A percentile compares a stretch with the other conserved stretches of the same genome.
These are phyloP conservation scores for Termitomyces heimii DNA, from an alignment of 768 basidiomycete genomes.

Conservation along the genomic window DNA sequence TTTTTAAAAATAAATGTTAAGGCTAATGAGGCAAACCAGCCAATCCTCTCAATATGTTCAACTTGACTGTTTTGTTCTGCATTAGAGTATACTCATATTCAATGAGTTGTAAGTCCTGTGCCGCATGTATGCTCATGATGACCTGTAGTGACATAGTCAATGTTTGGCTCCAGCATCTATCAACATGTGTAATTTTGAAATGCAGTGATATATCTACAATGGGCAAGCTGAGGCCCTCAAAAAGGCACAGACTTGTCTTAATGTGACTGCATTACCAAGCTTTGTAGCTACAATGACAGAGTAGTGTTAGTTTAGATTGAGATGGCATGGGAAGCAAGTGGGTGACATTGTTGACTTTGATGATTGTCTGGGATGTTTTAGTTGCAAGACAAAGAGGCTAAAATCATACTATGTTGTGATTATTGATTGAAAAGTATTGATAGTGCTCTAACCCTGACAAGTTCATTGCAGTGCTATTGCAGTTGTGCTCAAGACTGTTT, in stretches of 20 bases:
- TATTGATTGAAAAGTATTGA: slow-evolving; percentile 35
- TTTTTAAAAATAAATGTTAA: too few relatives aligned
- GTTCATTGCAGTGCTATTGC: slow-evolving; percentile 9
- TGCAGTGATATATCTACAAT: too few relatives aligned
- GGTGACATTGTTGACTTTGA: slow-evolving; percentile 1
- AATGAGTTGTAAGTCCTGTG: too few relatives aligned
- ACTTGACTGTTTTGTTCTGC: too few relatives aligned
- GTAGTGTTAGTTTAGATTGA: neutral
- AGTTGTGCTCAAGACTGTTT: neutral
- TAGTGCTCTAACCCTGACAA: slow-evolving; percentile 29
- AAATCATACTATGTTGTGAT: slow-evolving; percentile 30
- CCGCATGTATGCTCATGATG: too few relatives aligned
- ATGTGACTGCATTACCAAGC: neutral
- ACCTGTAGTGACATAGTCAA: too few relatives aligned
- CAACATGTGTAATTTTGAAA: too few relatives aligned
- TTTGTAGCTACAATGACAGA: neutral
- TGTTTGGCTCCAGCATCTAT: too few relatives aligned
- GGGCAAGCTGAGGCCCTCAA: neutral
- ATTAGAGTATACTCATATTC: too few relatives aligned
- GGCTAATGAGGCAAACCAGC: too few relatives aligned
- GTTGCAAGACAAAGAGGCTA: neutral
- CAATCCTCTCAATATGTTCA: too few relatives aligned
- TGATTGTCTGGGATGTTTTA: neutral
- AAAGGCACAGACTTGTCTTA: neutral
- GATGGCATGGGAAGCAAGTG: neutral